These are phyloP conservation scores for Lithohypha guttulata DNA, from an alignment of 2,329 filamentous ascomycete genomes.

Conservation along the genomic window DNA sequence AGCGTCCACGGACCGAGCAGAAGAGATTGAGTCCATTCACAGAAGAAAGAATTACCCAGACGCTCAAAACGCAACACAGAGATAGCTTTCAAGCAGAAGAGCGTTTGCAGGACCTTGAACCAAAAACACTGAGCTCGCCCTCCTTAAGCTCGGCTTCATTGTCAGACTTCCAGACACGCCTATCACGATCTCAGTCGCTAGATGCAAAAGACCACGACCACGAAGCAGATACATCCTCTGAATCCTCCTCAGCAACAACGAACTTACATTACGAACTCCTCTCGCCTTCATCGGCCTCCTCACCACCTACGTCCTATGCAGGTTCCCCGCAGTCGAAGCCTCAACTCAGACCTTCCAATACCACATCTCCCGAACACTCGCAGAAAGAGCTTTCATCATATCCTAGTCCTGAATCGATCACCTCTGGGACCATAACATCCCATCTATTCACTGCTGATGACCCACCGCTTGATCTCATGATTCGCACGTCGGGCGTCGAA, in stretches of 20 bases:
- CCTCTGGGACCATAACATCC: conserved; percentile 64
- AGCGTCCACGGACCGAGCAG: conserved; percentile 35
- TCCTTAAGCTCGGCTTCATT: conserved; percentile 21
- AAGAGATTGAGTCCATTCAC: conserved; percentile 61
- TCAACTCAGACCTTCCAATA: conserved; percentile 1
- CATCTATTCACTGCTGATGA: conserved; percentile 81
- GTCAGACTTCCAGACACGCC: no score
- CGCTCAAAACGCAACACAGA: conserved; percentile 59
- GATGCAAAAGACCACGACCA: conserved; percentile 27
- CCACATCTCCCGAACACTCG: neutral
- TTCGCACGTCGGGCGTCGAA: conserved; percentile 87
- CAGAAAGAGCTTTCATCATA: conserved; percentile 31
- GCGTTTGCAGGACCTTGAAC: conserved; percentile 26
- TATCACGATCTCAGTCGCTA: no score
- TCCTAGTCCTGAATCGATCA: conserved; percentile 81
- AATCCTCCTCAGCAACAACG: conserved; percentile 18
- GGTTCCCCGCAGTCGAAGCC: conserved; percentile 11
- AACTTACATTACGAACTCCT: conserved; percentile 7
- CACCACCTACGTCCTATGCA: conserved; percentile 11
- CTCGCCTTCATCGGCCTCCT: conserved; percentile 10
- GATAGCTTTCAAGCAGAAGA: conserved; percentile 30
- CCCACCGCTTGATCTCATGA: conserved; percentile 79
- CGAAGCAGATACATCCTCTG: conserved; percentile 2
- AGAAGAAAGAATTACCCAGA: conserved; percentile 74
- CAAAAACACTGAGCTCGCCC: conserved; percentile 13